phyloP scores from a whole-genome alignment of 2,329 filamentous ascomycete genomes.

The Pseudogymnoascus sp. region DNA sequence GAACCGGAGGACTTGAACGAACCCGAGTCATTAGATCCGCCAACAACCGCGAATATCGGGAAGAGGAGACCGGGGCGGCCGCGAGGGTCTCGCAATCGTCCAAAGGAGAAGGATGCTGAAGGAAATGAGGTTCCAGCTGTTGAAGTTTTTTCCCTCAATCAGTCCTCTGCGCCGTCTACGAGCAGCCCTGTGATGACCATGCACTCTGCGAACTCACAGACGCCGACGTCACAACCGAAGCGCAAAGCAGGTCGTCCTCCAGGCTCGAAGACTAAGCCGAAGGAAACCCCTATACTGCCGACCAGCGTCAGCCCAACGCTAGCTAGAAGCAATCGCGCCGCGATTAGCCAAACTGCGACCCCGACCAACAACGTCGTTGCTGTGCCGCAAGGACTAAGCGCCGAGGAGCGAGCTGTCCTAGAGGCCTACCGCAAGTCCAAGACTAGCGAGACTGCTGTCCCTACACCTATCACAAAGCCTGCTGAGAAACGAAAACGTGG shows the following conservation, averaged over 20 bases:
- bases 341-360: neutral
- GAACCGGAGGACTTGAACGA: neutral
- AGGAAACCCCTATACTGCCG: neutral
- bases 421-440: slow-evolving; percentile 24
- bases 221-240: neutral
- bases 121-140: neutral
- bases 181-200: neutral
- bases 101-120: slow-evolving; percentile 28
- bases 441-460: slow-evolving; percentile 16
- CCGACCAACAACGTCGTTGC: neutral
- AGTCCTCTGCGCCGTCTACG: neutral
- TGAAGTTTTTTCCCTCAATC: neutral
- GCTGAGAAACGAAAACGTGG: slow-evolving; percentile 8
- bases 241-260: neutral
- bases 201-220: neutral
- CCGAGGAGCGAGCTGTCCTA: slow-evolving; percentile 27
- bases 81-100: slow-evolving; percentile 45
- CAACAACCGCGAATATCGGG: slow-evolving; percentile 18
- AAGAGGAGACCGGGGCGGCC: slow-evolving; percentile 36
- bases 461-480: neutral
- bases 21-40: neutral
- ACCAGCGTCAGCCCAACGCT: neutral
- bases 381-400: slow-evolving; percentile 21
- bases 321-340: neutral
- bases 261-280: neutral